A percentile compares a stretch with the other conserved stretches of the same genome.
phyloP scores from a whole-genome alignment of 192 early-diverging fungal genomes.

The Physocladia obscura region DNA sequence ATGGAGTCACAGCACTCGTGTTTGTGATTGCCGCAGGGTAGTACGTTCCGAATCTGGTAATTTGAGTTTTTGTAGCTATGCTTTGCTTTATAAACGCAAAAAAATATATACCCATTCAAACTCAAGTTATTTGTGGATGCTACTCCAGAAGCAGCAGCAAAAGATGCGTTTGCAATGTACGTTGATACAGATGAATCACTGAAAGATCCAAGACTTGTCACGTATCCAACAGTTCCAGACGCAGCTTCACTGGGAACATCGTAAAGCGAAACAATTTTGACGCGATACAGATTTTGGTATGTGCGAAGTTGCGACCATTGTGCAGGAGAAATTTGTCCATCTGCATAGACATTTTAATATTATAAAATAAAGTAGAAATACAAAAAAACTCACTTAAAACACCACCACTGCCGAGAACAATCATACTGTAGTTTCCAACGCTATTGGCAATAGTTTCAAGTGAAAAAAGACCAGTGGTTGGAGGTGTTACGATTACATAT shows the following conservation, averaged over 20 bases:
- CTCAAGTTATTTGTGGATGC: no score
- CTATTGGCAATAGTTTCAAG: neutral
- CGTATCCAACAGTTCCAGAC: no score
- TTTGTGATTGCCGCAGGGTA: neutral
- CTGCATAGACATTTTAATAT: no score
- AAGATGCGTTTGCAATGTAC: neutral
- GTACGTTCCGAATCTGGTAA: neutral
- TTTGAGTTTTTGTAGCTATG: neutral
- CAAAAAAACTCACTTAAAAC: no score
- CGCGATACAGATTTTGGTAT: slow-evolving; percentile 6
- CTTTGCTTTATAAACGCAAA: no score
- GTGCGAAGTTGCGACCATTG: slow-evolving; percentile 8
- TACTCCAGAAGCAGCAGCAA: no score
- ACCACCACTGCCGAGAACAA: slow-evolving; percentile 2
- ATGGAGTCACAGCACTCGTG: neutral
- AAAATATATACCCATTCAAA: no score
- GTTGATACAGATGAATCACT: no score
- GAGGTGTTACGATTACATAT: no score
- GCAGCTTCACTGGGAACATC: slow-evolving; percentile 9
- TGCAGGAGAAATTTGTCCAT: neutral
- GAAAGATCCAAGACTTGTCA: no score
- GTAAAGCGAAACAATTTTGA: slow-evolving; percentile 7
- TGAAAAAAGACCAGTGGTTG: no score
- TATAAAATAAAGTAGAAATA: no score
- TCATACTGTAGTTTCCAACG: neutral